A percentile compares a stretch with the other conserved stretches of the same genome.
Conservation (phyloP, 441 rosid genomes). For the Populus tomentosa region DNA sequence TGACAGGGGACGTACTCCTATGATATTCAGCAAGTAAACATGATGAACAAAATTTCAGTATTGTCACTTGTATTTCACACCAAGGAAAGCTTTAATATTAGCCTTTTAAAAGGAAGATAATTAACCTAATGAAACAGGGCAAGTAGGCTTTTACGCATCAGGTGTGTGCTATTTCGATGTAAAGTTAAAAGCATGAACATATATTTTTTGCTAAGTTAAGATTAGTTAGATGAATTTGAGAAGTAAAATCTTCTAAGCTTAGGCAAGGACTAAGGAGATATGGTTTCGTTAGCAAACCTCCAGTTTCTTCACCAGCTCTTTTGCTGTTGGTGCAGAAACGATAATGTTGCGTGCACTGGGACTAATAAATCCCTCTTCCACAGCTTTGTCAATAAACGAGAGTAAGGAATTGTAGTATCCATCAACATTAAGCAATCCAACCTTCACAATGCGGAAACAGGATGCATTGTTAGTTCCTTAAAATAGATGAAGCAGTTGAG, state of each 20-base stretch:
- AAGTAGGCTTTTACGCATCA: too few species aligned
- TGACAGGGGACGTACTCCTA: conserved; percentile 86
- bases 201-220: neutral
- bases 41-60: neutral
- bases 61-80: neutral
- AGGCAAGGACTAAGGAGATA: neutral
- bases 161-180: too few species aligned
- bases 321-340: too few species aligned
- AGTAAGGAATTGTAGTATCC: too few species aligned
- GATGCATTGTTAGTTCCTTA: conserved; percentile 11
- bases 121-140: neutral
- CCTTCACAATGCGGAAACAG: neutral
- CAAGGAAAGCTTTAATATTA: neutral
- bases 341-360: too few species aligned
- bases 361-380: too few species aligned
- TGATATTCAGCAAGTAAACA: conserved; percentile 8
- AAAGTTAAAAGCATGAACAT: neutral
- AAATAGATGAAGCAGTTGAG: neutral
- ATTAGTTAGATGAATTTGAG: neutral
- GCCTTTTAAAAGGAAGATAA: neutral
- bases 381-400: too few species aligned
- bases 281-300: neutral
- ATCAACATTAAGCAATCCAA: too few species aligned
- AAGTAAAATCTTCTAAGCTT: neutral
- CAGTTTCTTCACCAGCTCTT: too few species aligned